Conservation (phyloP, 1,139 yeast species). For the Yamadazyma mexicana region DNA sequence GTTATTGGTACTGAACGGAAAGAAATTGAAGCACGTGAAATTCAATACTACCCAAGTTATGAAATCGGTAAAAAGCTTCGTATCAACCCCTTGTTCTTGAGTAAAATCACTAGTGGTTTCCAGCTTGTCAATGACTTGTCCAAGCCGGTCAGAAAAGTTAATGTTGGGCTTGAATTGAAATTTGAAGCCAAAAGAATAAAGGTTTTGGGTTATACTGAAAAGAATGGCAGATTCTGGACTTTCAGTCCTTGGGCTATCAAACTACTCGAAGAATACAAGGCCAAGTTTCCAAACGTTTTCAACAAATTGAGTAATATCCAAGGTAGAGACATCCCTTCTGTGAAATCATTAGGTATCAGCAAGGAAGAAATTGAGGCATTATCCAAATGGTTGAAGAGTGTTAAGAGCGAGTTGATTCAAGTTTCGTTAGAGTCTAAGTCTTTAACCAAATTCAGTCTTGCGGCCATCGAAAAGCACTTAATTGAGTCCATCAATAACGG, state of each 20-base stretch:
- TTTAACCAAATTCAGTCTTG: conserved; percentile 64
- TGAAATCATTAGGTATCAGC: conserved; percentile 21
- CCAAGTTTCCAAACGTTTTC: conserved; percentile 64
- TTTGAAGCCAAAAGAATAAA: conserved; percentile 78
- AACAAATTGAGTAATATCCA: conserved; percentile 15
- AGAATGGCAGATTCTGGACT: conserved; percentile 75
- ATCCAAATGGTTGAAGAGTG: conserved; percentile 57
- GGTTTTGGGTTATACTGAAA: conserved; percentile 83
- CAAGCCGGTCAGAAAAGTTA: conserved; percentile 43
- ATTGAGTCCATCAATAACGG: conserved; percentile 46
- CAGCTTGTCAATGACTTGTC: conserved; percentile 56
- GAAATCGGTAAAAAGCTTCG: conserved; percentile 62
- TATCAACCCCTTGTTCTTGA: conserved; percentile 64
- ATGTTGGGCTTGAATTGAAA: conserved; percentile 84
- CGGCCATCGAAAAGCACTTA: conserved; percentile 67
- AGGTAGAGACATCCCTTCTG: conserved; percentile 28
- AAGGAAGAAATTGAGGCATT: conserved; percentile 43
- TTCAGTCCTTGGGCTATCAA: conserved; percentile 74
- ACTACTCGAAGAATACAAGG: conserved; percentile 61
- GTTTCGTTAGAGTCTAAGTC: conserved; percentile 82
- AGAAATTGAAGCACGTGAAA: conserved; percentile 51
- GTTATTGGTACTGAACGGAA: conserved; percentile 62
- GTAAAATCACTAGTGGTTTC: conserved; percentile 75
- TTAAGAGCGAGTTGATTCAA: conserved; percentile 54
- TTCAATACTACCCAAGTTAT: conserved; percentile 65